Evolutionary conservation across 768 basidiomycete genomes (phyloP).

Genomic region (Tricholoma sp.): DNA sequence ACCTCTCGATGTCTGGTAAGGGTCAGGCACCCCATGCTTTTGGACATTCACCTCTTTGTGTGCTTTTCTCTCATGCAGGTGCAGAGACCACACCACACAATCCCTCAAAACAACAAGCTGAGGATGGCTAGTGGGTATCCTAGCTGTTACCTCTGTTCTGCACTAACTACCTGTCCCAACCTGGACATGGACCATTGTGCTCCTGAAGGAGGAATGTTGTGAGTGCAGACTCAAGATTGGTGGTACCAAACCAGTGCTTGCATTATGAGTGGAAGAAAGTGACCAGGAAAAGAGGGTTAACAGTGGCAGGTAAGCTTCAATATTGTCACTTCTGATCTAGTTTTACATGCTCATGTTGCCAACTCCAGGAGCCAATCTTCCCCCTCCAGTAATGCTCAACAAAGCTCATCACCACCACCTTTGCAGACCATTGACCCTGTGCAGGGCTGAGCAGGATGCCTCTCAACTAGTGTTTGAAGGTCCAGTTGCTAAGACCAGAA

Average conservation of each 20-base stretch:
- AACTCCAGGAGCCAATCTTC: not conserved
- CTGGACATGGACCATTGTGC: not conserved
- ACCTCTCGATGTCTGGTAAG: no score
- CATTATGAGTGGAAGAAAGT: not conserved
- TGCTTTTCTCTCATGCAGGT: no score
- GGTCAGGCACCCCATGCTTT: no score
- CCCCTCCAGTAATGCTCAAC: not conserved
- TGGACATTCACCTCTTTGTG: no score
- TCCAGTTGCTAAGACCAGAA: no score
- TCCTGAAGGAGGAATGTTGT: no score
- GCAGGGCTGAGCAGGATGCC: not conserved
- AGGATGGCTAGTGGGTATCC: no score
- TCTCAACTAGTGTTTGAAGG: no score
- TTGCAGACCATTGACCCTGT: not conserved
- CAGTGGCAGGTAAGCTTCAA: not conserved
- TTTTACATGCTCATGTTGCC: not conserved
- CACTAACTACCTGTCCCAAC: not conserved
- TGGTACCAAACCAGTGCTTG: not conserved
- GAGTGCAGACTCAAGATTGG: no score
- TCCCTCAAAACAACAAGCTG: no score
- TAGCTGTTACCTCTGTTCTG: not conserved
- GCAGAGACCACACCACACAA: no score
- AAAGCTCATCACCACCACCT: no score
- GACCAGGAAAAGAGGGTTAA: not conserved
- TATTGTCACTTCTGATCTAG: not conserved